Evolutionary conservation across 2,329 filamentous ascomycete species (phyloP), one percentile per base, ranked within the genome.

Genomic region (Trichoderma brevicompactum): DNA sequence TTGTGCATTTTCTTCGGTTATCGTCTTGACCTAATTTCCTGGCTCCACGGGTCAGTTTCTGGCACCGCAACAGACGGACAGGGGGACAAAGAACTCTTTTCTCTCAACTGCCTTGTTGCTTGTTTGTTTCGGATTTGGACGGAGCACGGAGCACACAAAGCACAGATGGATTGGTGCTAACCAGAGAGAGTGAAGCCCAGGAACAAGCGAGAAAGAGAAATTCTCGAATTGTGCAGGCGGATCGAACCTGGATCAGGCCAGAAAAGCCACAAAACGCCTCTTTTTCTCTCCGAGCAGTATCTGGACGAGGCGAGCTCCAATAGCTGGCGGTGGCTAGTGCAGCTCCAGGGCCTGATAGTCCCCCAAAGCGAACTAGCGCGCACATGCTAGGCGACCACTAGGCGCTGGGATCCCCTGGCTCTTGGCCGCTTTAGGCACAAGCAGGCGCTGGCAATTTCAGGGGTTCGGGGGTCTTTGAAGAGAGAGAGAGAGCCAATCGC

Each of bases 1-100:
- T 36, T 50, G 44, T 41, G 36, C 49, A 52, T 63, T 60, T 50
- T 41, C 44, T 60, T 63, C 60, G 60, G 60, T 34, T 63, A 63
- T 63, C 60, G 60, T 53, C 40, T 38, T 38, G n/a, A 32, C 19
- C 28, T 63, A 54, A 63, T 63, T 46, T 63, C 40, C 40, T 28
- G 32, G 15, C 49, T 63, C 60, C 49, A 46, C n/a, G 40, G 58
- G 17, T 44, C 48, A 62, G 15, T 7, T 23, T 44, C 17, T 19
- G 59, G 38, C 49, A 44, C 34, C 17, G 12, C 23, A 28, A 53
- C 32, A 7, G 32, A 12, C 6, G 5, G 28, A 53, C 49, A 38
- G 28, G 48, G 40, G 48, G n/a, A n/a, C n/a, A n/a, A 5, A 28
- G 2, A 28, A 28, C 23, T 2, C 5, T 5, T 28, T 5, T 28